Evolutionary conservation across 768 basidiomycete species (phyloP), one percentile per base, ranked within the genome.

Genomic region (Gloeostereum incarnatum): DNA sequence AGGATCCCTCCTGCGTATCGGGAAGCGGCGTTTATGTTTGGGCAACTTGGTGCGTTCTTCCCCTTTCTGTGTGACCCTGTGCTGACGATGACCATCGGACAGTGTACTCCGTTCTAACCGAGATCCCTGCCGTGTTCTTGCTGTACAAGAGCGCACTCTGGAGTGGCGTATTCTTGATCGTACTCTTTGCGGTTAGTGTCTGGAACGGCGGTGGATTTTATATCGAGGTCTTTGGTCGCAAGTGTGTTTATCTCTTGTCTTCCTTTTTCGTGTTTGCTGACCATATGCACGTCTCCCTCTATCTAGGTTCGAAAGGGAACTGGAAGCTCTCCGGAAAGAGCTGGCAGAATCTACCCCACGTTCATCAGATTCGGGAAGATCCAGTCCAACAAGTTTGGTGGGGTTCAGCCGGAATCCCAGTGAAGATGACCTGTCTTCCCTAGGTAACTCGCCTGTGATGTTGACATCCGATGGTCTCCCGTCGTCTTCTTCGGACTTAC

Each of bases 131-230:
- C 8, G 75, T 93, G 3, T 87, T 79, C 50, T 38, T 93, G 20
- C 67, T 96, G 30, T 94, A 94, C 51, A 72, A 86, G 50, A 87
- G 80, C 49, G 61, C 84, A 3, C 63, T 71, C 40, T 87, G 82
- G 75, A 91, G 87, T 48, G 76, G 72, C 13, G 57, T 69, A 2
- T 96, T 91, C 62, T 60, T 97, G 17, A 60, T 93, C 26, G 46
- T 73, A 46, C 83, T 97, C 31, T 88, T 97, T 51, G 65, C 73
- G 11, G 87, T 91, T 31, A 85, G 85, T 42, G 90, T 85, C 0
- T 98, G 92, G 92, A 98, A 97, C 53, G 93, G 93, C 7, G 91
- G 86, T 17, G 88, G 87, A 1, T 96, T 81, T 66, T 96, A 96
- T 56, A 92, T 96, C 38, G 92, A 96, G 56, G 92, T 96, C 14